Evolutionary conservation across 805 yeast genomes (phyloP).

Genomic region (Candida berthetii): DNA sequence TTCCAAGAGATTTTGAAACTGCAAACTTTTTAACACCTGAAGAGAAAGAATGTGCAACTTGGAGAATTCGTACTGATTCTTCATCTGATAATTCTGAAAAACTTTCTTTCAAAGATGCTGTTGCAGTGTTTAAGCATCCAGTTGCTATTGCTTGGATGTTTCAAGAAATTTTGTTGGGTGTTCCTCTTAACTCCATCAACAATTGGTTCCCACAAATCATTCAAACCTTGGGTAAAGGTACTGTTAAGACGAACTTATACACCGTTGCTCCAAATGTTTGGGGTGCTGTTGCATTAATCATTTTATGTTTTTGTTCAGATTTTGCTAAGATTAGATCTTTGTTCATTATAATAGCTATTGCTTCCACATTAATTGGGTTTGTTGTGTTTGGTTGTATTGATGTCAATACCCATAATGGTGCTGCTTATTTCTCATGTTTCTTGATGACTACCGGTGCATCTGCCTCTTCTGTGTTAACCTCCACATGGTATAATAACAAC

Average conservation of each 20-base stretch:
- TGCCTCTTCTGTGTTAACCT: conserved; percentile 41
- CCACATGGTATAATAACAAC: conserved; percentile 46
- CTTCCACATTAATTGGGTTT: conserved; percentile 37
- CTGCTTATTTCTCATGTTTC: conserved; percentile 36
- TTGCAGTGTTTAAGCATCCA: conserved; percentile 39
- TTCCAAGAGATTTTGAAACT: conserved; percentile 32
- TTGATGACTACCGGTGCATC: conserved; percentile 44
- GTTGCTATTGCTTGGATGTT: conserved; percentile 38
- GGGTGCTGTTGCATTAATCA: conserved; percentile 37
- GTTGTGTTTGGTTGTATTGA: conserved; percentile 40
- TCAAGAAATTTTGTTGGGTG: conserved; percentile 39
- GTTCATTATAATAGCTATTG: conserved; percentile 31
- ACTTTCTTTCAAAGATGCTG: conserved; percentile 32
- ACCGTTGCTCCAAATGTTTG: conserved; percentile 44
- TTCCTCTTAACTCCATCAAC: conserved; percentile 40
- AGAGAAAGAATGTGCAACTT: conserved; percentile 26
- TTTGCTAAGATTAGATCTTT: conserved; percentile 29
- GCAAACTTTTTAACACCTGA: conserved; percentile 37
- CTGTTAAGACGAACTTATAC: conserved; percentile 33
- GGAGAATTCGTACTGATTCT: conserved; percentile 38
- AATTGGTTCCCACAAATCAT: conserved; percentile 45
- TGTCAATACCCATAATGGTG: conserved; percentile 28
- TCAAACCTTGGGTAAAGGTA: conserved; percentile 29
- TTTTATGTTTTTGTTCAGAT: conserved; percentile 36
- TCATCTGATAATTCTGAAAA: conserved; percentile 31